Evolutionary conservation across 768 basidiomycete genomes (phyloP), one percentile per base, ranked within the genome.

Genomic region (Leccinum subtestaceum): DNA sequence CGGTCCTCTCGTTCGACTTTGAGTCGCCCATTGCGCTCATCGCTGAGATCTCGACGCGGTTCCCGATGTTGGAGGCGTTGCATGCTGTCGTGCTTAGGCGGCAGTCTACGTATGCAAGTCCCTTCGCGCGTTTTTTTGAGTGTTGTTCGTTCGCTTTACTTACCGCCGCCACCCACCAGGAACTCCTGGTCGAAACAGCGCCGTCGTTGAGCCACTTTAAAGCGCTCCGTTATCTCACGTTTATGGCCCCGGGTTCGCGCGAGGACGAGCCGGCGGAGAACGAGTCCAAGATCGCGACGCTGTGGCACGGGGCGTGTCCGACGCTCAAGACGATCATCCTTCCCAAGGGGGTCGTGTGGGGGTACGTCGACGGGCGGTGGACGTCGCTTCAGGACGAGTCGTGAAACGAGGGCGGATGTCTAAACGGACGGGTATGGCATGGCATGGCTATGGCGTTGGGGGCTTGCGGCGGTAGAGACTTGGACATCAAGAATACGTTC

Each of bases 311-410:
- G 21, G 79, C 79, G 25, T 88, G 86, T 68, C 82, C 84, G 4
- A 84, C 85, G 0, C 74, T 88, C 31, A 76, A 76, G 58, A 87
- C 87, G 0, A 84, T 88, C 55, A 86, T 88, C 15, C 71, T 88
- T 0, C 85, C 87, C 1, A 77, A 78, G 58, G 87, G 87, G 2
- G 72, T 79, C 54, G 80, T 87, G 8, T 88, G 87, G 87, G 86
- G 85, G 54, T 62, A 55, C 64, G 58, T 53, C 46, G 63, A 65
- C 17, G 69, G 64, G 1, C 63, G 55, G 34, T 72, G 72, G 72
- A 53, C 63, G 27, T 67, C 65, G 10, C 52, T 63, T 19, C 61
- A 64, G 46, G 67, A 72, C 48, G 45, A 19, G 21, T 52, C 55
- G 43, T 71, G 36, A 57, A 25, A 11, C 11, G 5, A 12, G 21